A percentile compares a stretch with the other conserved stretches of the same genome.
These are phyloP conservation scores for Arthrobotrys conoides DNA, from an alignment of 2,329 filamentous ascomycete genomes.

Conservation along the genomic window DNA sequence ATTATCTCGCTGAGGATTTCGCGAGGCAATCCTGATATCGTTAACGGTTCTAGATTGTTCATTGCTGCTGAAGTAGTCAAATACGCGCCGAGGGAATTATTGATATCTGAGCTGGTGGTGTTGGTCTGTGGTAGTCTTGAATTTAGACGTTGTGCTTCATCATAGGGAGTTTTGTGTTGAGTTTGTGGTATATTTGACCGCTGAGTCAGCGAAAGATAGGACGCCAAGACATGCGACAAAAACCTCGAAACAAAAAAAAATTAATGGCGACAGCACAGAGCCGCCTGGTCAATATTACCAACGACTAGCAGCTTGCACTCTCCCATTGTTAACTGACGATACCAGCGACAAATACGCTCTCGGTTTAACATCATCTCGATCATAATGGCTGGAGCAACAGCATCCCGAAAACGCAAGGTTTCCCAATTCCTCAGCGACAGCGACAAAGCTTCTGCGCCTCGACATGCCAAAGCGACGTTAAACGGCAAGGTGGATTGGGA, in stretches of 20 bases:
- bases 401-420: constrained; percentile 55
- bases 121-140: too few relatives aligned
- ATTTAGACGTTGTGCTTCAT: too few relatives aligned
- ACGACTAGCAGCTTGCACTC: too few relatives aligned
- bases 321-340: too few relatives aligned
- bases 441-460: constrained; percentile 30
- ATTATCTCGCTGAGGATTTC: too few relatives aligned
- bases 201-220: not conserved
- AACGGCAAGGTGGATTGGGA: constrained; percentile 56
- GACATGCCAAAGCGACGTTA: constrained; percentile 46
- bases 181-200: not conserved
- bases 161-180: too few relatives aligned
- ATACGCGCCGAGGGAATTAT: too few relatives aligned
- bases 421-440: constrained; percentile 54
- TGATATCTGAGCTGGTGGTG: too few relatives aligned
- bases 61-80: too few relatives aligned
- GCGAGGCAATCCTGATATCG: too few relatives aligned
- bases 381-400: constrained; percentile 39
- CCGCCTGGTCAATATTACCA: too few relatives aligned
- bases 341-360: not conserved
- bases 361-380: not conserved
- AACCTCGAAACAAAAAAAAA: not conserved
- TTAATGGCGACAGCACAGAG: constrained; percentile 4
- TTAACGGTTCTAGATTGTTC: too few relatives aligned
- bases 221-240: not conserved